Evolutionary conservation across 345 rosid species (phyloP).

Genomic region (Brassica incana): DNA sequence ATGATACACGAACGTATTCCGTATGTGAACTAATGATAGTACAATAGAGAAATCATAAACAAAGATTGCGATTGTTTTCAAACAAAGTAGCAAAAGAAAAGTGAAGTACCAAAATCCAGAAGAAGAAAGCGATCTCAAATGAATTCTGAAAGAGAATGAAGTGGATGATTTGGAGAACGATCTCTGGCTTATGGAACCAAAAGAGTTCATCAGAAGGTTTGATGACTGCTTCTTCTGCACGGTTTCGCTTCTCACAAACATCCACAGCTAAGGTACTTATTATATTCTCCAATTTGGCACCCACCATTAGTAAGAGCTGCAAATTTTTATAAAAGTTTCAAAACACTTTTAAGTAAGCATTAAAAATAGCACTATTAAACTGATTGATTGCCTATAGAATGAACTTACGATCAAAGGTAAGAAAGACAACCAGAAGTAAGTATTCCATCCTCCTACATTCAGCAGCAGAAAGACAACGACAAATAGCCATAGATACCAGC

Average conservation of each 20-base stretch:
- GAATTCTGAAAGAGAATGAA: constrained; percentile 83
- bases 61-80: neutral
- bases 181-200: constrained; percentile 62
- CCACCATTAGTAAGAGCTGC: constrained; percentile 80
- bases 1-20: constrained; percentile 84
- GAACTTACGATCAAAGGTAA: constrained; percentile 74
- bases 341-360: neutral
- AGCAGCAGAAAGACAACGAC: constrained; percentile 73
- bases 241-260: constrained; percentile 25
- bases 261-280: constrained; percentile 62
- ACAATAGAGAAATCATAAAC: neutral
- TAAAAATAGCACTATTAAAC: neutral
- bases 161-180: constrained; percentile 68
- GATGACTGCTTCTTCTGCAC: constrained; percentile 46
- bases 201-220: constrained; percentile 74
- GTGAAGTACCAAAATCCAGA: constrained; percentile 70
- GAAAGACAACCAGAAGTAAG: constrained; percentile 83
- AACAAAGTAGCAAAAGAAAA: neutral
- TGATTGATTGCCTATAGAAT: neutral
- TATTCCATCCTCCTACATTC: constrained; percentile 85
- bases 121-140: constrained; percentile 89
- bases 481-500: constrained; percentile 92
- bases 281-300: constrained; percentile 73
- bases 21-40: constrained; percentile 48
- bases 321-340: neutral